phyloP scores from a whole-genome alignment of 257 asterid genomes.

The Solanum sejunctum region DNA sequence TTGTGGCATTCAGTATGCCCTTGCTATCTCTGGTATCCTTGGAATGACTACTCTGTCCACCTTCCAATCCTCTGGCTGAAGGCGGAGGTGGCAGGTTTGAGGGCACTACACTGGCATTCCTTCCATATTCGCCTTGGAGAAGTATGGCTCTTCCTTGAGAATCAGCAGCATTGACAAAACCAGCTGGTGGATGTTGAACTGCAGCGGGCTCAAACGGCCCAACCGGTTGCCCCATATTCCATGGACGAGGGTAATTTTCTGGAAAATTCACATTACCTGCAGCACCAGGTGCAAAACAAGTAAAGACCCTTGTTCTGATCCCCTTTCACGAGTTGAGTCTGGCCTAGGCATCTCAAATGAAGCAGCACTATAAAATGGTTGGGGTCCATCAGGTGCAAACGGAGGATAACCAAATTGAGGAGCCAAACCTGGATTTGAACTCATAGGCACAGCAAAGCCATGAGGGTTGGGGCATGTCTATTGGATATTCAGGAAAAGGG shows the following conservation, averaged over 20 bases:
- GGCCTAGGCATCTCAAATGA: constrained; percentile 55
- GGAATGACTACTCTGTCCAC: constrained; percentile 35
- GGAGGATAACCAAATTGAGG: constrained; percentile 64
- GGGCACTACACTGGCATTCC: constrained; percentile 23
- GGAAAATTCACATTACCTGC: constrained; percentile 44
- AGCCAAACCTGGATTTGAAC: constrained; percentile 33
- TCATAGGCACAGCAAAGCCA: constrained; percentile 29
- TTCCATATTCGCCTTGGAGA: constrained; percentile 22
- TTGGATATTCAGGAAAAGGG: constrained; percentile 6
- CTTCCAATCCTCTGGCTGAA: constrained; percentile 34
- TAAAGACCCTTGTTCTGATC: constrained; percentile 55
- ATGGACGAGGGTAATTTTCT: constrained; percentile 57
- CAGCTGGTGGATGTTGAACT: constrained; percentile 32
- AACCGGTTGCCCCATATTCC: constrained; percentile 51
- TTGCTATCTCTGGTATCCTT: constrained; percentile 42
- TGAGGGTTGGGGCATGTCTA: constrained; percentile 23
- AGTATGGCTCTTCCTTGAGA: constrained; percentile 16
- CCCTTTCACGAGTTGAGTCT: constrained; percentile 46
- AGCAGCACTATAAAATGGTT: constrained; percentile 46
- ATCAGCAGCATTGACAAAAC: constrained; percentile 14
- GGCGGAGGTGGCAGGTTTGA: constrained; percentile 22
- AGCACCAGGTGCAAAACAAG: constrained; percentile 55
- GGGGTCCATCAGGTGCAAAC: constrained; percentile 52
- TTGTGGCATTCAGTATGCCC: constrained; percentile 40
- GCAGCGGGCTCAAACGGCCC: constrained; percentile 51